A percentile compares a stretch with the other conserved stretches of the same genome.
Conservation (phyloP, 768 basidiomycete species). For the Lentinula detonsa region DNA sequence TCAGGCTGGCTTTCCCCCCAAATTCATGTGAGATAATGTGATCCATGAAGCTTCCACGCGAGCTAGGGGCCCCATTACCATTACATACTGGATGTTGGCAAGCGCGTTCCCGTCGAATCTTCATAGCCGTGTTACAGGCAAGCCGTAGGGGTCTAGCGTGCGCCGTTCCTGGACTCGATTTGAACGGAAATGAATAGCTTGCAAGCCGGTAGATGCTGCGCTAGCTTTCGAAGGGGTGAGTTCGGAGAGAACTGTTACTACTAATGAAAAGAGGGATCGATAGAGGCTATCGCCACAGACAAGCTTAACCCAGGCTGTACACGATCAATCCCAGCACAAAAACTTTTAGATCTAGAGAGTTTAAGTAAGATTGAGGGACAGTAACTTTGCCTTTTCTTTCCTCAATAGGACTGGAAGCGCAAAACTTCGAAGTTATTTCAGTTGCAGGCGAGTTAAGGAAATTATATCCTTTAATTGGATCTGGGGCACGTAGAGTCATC, state of each 20-base stretch:
- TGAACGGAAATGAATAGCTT: not conserved
- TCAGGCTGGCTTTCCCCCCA: not conserved
- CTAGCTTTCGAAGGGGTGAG: too few relatives aligned
- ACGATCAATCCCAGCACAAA: not conserved
- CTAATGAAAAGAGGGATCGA: too few relatives aligned
- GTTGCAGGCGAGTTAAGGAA: not conserved
- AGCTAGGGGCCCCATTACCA: not conserved
- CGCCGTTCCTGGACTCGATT: not conserved
- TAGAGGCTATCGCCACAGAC: not conserved
- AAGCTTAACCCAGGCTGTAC: not conserved
- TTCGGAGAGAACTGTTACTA: too few relatives aligned
- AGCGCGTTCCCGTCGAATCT: not conserved
- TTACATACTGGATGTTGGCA: not conserved
- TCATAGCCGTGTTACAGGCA: too few relatives aligned
- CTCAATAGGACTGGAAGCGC: too few relatives aligned
- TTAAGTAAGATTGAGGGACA: not conserved
- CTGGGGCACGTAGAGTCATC: not conserved
- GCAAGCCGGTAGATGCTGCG: too few relatives aligned
- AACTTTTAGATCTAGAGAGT: not conserved
- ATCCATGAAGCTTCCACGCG: not conserved
- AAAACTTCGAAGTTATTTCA: too few relatives aligned
- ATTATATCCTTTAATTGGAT: not conserved
- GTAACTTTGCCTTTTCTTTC: not conserved
- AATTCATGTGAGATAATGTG: not conserved
- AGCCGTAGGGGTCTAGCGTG: not conserved